phyloP scores from a whole-genome alignment of 768 basidiomycete species.

The Podaxis rugospora region DNA sequence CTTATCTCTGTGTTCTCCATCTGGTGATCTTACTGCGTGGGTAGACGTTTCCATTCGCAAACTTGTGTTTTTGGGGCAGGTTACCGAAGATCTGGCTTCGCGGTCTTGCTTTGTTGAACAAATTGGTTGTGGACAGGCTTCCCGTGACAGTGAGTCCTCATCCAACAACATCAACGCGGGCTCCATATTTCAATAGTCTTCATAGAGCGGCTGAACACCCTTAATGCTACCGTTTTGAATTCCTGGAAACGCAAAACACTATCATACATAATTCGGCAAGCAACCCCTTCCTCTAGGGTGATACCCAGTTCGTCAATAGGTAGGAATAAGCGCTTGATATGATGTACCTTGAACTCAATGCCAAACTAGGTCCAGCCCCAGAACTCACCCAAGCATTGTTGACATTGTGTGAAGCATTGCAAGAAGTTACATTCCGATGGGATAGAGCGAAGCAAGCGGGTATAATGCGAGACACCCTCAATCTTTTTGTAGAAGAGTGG shows the following conservation, averaged over 20 bases:
- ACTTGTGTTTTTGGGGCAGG: constrained; percentile 44
- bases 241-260: constrained; percentile 3
- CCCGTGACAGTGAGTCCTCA: constrained; percentile 19
- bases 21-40: constrained; percentile 18
- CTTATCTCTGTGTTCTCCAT: not conserved
- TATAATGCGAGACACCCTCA: constrained; percentile 34
- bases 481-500: constrained; percentile 32
- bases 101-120: constrained; percentile 38
- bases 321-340: not conserved
- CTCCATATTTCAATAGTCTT: not conserved
- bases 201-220: not conserved
- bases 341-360: not conserved
- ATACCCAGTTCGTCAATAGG: constrained; percentile 2
- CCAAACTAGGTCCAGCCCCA: constrained; percentile 40
- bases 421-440: constrained; percentile 37
- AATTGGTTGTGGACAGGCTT: constrained; percentile 37
- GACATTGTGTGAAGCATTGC: constrained; percentile 46
- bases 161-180: not conserved
- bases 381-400: constrained; percentile 52
- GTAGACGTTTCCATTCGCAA: constrained; percentile 10
- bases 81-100: constrained; percentile 43
- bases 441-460: not conserved
- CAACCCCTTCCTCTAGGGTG: not conserved
- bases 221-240: constrained; percentile 2
- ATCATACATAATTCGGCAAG: not conserved